phyloP scores from a whole-genome alignment of 1,284 basidiomycete species.

The Schizopora paradoxa region DNA sequence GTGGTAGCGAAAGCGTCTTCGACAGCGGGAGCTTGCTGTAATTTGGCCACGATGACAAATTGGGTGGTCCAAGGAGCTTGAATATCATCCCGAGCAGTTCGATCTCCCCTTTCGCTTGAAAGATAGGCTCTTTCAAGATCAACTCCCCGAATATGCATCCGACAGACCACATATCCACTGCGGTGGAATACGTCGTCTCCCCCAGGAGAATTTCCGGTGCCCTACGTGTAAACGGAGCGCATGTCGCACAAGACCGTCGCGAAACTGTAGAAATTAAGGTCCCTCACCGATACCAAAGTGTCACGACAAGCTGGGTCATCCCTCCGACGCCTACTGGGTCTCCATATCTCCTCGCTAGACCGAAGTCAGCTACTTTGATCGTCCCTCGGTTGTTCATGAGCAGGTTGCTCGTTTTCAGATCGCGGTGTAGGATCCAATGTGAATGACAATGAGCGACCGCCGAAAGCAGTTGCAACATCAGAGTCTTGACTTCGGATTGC shows the following conservation, averaged over 20 bases:
- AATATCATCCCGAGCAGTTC: conserved; percentile 94
- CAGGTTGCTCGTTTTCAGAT: conserved; percentile 96
- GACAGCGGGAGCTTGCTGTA: conserved; percentile 74
- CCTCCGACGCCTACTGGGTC: conserved; percentile 90
- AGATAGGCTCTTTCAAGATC: conserved; percentile 87
- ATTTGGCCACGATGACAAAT: conserved; percentile 81
- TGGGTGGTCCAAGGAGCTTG: conserved; percentile 87
- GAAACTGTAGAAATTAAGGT: conserved; percentile 18
- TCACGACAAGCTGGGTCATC: conserved; percentile 96
- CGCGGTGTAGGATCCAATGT: conserved; percentile 97
- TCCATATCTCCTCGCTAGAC: conserved; percentile 90
- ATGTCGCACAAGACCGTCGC: neutral
- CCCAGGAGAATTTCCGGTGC: conserved; percentile 96
- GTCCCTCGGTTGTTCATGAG: conserved; percentile 98
- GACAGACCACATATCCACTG: conserved; percentile 99
- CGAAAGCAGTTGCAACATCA: conserved; percentile 91
- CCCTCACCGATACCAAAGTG: conserved; percentile 94
- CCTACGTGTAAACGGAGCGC: conserved; percentile 38
- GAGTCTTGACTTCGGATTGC: conserved; percentile 96
- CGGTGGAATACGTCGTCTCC: conserved; percentile 88
- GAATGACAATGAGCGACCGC: conserved; percentile 90
- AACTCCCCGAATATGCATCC: conserved; percentile 99
- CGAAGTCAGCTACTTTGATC: conserved; percentile 99
- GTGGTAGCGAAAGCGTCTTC: conserved; percentile 73
- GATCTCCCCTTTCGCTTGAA: conserved; percentile 93